Base-by-base conservation (phyloP, 257 asterid species). In the Ilex aquifolium region DNA sequence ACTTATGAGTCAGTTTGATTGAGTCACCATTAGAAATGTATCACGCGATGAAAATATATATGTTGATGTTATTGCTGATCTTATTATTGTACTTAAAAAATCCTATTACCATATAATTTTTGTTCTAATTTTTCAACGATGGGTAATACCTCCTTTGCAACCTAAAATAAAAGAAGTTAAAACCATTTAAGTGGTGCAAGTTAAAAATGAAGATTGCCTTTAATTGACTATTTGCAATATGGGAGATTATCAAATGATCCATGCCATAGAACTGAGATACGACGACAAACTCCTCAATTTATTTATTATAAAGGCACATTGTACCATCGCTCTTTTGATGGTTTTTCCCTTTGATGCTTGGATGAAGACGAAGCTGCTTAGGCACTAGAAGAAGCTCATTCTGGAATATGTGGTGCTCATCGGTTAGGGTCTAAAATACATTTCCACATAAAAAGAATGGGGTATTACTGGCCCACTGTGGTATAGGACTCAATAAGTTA, bases 211-310 rank as follows among this genome's bases (percentile, higher is more conserved):
- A 32, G 63, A 36, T 31, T 32, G 29, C 63, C 29, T 3, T 2
- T 13, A 3, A 12, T 59, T 1, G 49, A 59, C 10, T 59, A 59
- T 12, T 14, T 59, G 21, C 11, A 39, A 29, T 14, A 61, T 42
- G 65, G 50, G 55, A 61, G 17, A 31, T 27, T 61, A 36, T 36
- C 32, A 13, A 32, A 42, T 61, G 31, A 61, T 29, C 55, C 55
- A 42, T 16, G 55, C 3, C 39, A 10, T 16, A 17, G n/a, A 21
- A 44, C 32, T 1, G 54, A 42, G 7, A 46, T 61, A 2, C 52
- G 65, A 29, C 14, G 56, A 1, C 42, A 44, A 6, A 17, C 62
- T 10, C 13, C 62, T 11, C 21, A 17, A 2, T 57, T 57, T 3
- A 57, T 61, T 14, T 61, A 61, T 31, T 61, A 7, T 11, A 46